phyloP scores from a whole-genome alignment of 2,329 filamentous ascomycete species.

The Lasiodiplodia citricola region DNA sequence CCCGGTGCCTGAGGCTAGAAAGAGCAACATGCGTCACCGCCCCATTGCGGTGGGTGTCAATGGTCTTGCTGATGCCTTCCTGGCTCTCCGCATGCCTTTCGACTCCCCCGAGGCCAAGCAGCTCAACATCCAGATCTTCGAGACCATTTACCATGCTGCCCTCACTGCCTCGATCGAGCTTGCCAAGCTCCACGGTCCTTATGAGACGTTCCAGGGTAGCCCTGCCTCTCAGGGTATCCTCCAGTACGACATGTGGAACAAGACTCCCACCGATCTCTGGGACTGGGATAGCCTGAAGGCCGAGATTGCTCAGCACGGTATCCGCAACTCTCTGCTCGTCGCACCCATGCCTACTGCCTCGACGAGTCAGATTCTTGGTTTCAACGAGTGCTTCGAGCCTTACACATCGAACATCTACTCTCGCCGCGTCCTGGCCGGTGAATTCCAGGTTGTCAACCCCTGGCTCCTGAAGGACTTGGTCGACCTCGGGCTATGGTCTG shows the following conservation, averaged over 20 bases:
- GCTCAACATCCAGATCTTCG: slow-evolving; percentile 98
- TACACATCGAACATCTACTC: slow-evolving; percentile 99
- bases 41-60: slow-evolving; percentile 97
- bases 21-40: slow-evolving; percentile 96
- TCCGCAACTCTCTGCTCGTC: slow-evolving; percentile 93
- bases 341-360: slow-evolving; percentile 98
- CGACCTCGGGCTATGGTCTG: slow-evolving; percentile 96
- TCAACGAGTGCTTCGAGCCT: slow-evolving; percentile 99
- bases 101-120: slow-evolving; percentile 93
- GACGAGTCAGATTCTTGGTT: slow-evolving; percentile 96
- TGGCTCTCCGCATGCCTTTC: slow-evolving; percentile 94
- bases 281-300: slow-evolving; percentile 91
- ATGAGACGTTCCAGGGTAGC: slow-evolving; percentile 89
- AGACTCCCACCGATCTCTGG: slow-evolving; percentile 93
- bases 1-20: slow-evolving; percentile 89
- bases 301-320: slow-evolving; percentile 88
- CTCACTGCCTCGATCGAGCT: slow-evolving; percentile 87
- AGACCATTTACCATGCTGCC: slow-evolving; percentile 98
- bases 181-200: slow-evolving; percentile 81
- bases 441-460: slow-evolving; percentile 99
- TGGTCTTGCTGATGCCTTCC: slow-evolving; percentile 96
- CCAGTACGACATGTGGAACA: slow-evolving; percentile 98
- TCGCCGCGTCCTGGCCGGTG: slow-evolving; percentile 93
- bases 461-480: slow-evolving; percentile 98
- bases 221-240: slow-evolving; percentile 94